These are phyloP conservation scores for Exophiala sp. DNA, from an alignment of 2,329 filamentous ascomycete genomes.

Conservation along the genomic window DNA sequence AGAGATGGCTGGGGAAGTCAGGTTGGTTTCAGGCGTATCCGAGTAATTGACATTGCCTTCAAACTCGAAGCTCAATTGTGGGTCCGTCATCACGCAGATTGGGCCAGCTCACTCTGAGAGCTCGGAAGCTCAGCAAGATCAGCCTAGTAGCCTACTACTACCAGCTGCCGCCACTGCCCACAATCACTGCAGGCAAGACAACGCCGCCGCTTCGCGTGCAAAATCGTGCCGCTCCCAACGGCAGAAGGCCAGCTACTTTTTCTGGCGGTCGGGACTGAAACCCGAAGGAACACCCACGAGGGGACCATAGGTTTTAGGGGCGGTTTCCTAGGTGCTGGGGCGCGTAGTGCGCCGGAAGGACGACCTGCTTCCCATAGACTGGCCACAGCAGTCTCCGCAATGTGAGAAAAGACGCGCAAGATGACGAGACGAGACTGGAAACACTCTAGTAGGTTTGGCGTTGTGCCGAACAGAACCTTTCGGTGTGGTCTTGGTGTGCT, in stretches of 20 bases:
- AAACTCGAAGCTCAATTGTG: conserved; percentile 18
- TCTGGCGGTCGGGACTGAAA: neutral
- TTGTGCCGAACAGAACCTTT: conserved; percentile 4
- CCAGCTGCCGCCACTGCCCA: neutral
- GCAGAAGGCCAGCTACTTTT: neutral
- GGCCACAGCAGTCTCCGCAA: conserved; percentile 8
- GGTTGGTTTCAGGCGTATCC: conserved; percentile 18
- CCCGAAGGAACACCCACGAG: conserved; percentile 10
- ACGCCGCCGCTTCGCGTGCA: conserved; percentile 4
- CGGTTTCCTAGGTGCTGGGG: conserved; percentile 10
- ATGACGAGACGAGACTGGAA: conserved; percentile 4
- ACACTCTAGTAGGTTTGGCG: conserved; percentile 10
- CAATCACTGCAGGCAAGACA: neutral
- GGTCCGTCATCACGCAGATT: conserved; percentile 26
- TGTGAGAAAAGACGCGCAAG: neutral
- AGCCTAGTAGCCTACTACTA: neutral
- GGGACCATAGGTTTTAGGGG: conserved; percentile 14
- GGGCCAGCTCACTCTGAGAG: conserved; percentile 6
- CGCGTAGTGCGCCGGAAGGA: conserved; percentile 8
- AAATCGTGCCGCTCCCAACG: neutral
- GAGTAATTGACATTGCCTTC: conserved; percentile 19
- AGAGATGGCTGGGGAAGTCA: conserved; percentile 25
- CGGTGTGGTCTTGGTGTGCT: conserved; percentile 1
- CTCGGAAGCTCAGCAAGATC: conserved; percentile 7
- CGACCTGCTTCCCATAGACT: neutral